phyloP scores from a whole-genome alignment of 257 asterid genomes.

The Anisodus tanguticus region DNA sequence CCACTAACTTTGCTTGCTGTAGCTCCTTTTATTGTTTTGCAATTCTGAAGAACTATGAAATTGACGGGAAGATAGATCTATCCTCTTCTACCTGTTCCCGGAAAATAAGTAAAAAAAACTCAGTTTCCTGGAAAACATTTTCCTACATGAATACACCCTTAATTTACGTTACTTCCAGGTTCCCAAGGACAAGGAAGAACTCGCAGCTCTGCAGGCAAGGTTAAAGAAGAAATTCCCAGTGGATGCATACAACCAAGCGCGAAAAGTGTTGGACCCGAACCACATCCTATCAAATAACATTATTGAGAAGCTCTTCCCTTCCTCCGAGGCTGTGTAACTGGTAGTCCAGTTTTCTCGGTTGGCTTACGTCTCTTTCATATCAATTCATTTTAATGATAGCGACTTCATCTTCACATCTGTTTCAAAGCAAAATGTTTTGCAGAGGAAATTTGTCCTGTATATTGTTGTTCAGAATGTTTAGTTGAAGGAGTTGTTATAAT shows the following conservation, averaged over 20 bases:
- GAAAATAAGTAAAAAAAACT: neutral
- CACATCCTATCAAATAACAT: conserved; percentile 70
- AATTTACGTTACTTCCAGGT: conserved; percentile 48
- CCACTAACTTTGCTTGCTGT: neutral
- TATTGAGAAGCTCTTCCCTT: conserved; percentile 80
- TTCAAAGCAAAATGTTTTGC: neutral
- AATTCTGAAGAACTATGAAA: neutral
- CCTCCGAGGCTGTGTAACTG: conserved; percentile 43
- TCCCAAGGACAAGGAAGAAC: conserved; percentile 90
- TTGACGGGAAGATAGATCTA: no score
- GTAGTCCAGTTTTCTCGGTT: conserved; percentile 25
- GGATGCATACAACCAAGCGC: conserved; percentile 79
- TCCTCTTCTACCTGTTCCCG: neutral
- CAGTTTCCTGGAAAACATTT: neutral
- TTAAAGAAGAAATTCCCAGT: conserved; percentile 80
- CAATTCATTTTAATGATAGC: neutral
- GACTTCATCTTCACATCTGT: neutral
- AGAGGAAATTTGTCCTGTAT: conserved; percentile 3
- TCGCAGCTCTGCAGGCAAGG: conserved; percentile 71
- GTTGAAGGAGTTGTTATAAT: conserved; percentile 21
- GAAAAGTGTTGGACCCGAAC: conserved; percentile 83
- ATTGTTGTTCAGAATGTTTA: neutral
- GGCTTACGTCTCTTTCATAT: neutral
- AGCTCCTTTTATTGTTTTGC: conserved; percentile 2
- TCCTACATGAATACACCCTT: no score